phyloP scores from a whole-genome alignment of 176 grass and related monocot genomes.

The Tillandsia leiboldiana region DNA sequence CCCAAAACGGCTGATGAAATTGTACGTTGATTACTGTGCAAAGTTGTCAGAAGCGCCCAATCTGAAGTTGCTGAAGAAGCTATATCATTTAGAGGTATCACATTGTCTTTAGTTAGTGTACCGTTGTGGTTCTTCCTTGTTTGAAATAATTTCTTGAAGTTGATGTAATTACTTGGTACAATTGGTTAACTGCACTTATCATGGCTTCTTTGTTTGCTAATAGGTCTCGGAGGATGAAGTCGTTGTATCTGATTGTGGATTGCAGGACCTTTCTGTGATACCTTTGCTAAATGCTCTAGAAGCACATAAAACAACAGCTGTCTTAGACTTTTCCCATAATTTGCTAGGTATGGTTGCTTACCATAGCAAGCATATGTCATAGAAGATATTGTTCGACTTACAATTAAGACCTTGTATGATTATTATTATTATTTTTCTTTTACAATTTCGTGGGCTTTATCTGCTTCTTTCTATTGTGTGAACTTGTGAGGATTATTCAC shows the following conservation, averaged over 20 bases:
- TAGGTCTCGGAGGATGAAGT: constrained; percentile 98
- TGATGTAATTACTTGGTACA: constrained; percentile 1
- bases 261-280: constrained; percentile 63
- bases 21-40: constrained; percentile 73
- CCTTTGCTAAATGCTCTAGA: constrained; percentile 76
- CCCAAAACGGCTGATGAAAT: constrained; percentile 83
- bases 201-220: constrained; percentile 17
- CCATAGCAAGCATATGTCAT: not conserved
- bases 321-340: constrained; percentile 96
- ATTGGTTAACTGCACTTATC: constrained; percentile 10
- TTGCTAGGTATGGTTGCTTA: constrained; percentile 44
- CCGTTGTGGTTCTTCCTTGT: not conserved
- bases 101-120: not conserved
- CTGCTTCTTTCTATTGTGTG: constrained; percentile 1
- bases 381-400: too few species aligned
- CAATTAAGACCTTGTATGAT: too few species aligned
- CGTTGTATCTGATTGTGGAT: constrained; percentile 74
- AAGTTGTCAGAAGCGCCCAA: constrained; percentile 71
- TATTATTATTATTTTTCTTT: too few species aligned
- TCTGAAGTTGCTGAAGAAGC: constrained; percentile 57
- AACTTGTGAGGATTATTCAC: constrained; percentile 6
- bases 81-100: constrained; percentile 80
- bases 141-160: constrained; percentile 14
- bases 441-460: too few species aligned
- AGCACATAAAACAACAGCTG: constrained; percentile 78